These are phyloP conservation scores for Croton setiger DNA, from an alignment of 441 rosid species.

Conservation along the genomic window DNA sequence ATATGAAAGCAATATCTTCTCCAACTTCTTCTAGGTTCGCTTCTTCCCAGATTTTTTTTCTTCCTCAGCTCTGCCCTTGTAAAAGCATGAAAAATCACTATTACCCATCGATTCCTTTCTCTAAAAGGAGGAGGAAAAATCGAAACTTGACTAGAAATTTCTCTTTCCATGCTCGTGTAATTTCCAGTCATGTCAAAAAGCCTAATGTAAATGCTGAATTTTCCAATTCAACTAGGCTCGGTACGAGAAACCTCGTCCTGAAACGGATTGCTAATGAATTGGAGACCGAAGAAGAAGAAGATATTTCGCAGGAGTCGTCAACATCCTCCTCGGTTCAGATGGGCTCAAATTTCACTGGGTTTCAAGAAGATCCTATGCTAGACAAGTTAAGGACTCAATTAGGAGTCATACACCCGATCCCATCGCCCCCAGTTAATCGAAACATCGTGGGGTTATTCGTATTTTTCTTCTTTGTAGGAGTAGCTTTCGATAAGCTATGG, in stretches of 20 bases:
- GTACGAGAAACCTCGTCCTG: conserved; percentile 35
- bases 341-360: conserved; percentile 53
- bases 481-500: conserved; percentile 82
- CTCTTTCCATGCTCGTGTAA: conserved; percentile 36
- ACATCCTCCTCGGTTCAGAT: conserved; percentile 32
- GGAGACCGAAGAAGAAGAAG: conserved; percentile 28
- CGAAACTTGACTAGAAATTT: conserved; percentile 19
- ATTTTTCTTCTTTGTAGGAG: conserved; percentile 91
- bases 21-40: conserved; percentile 40
- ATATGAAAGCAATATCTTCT: conserved; percentile 17
- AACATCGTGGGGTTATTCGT: conserved; percentile 62
- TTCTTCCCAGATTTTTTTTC: conserved; percentile 17
- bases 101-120: conserved; percentile 21
- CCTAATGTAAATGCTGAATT: conserved; percentile 26
- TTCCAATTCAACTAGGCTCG: conserved; percentile 31
- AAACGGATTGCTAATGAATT: conserved; percentile 50
- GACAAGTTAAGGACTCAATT: conserved; percentile 84
- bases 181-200: conserved; percentile 25
- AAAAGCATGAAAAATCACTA: conserved; percentile 18
- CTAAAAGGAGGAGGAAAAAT: conserved; percentile 28
- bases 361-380: conserved; percentile 79
- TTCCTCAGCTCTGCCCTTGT: conserved; percentile 47
- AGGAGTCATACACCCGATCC: conserved; percentile 90
- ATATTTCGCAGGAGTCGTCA: conserved; percentile 13
- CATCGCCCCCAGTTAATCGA: conserved; percentile 74